A percentile compares a stretch with the other conserved stretches of the same genome.
Evolutionary conservation across 164 flowering plant species (phyloP).

Genomic region (Sedum album): DNA sequence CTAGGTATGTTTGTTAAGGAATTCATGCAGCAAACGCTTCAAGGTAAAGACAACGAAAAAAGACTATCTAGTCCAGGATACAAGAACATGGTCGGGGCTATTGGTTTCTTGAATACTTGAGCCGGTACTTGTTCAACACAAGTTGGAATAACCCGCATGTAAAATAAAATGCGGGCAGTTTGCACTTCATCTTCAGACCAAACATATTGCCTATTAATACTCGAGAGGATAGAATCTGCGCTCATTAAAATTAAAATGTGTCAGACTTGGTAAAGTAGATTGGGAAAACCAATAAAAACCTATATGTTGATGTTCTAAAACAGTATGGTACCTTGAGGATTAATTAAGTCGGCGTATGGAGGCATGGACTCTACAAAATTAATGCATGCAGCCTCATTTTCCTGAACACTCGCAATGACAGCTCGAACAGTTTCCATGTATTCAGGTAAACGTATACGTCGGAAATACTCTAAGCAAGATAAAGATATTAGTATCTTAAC

Average conservation of each 20-base stretch:
- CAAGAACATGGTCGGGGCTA: slow-evolving; percentile 85
- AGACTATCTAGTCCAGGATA: slow-evolving; percentile 43
- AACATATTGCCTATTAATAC: slow-evolving; percentile 23
- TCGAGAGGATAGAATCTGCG: slow-evolving; percentile 23
- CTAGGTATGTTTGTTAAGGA: slow-evolving; percentile 35
- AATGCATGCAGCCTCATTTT: slow-evolving; percentile 52
- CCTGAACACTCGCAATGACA: slow-evolving; percentile 56
- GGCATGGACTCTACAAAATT: slow-evolving; percentile 74
- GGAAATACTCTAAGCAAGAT: slow-evolving; percentile 83
- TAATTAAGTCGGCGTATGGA: slow-evolving; percentile 56
- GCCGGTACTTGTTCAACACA: slow-evolving; percentile 52
- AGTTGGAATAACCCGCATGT: slow-evolving; percentile 75
- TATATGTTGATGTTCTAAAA: background rate
- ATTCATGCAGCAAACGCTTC: background rate
- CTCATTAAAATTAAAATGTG: slow-evolving; percentile 7
- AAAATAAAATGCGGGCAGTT: slow-evolving; percentile 85
- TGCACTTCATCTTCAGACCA: slow-evolving; percentile 88
- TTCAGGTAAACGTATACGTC: slow-evolving; percentile 73
- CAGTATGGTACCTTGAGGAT: slow-evolving; percentile 31
- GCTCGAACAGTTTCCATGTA: slow-evolving; percentile 72
- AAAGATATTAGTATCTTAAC: slow-evolving; percentile 58
- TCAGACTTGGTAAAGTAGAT: background rate
- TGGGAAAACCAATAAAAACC: background rate
- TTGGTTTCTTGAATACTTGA: slow-evolving; percentile 39
- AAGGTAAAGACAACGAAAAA: background rate